Evolutionary conservation across 2,329 filamentous ascomycete genomes (phyloP), one percentile per base, ranked within the genome.

Genomic region (Alternaria hordeiaustralica): DNA sequence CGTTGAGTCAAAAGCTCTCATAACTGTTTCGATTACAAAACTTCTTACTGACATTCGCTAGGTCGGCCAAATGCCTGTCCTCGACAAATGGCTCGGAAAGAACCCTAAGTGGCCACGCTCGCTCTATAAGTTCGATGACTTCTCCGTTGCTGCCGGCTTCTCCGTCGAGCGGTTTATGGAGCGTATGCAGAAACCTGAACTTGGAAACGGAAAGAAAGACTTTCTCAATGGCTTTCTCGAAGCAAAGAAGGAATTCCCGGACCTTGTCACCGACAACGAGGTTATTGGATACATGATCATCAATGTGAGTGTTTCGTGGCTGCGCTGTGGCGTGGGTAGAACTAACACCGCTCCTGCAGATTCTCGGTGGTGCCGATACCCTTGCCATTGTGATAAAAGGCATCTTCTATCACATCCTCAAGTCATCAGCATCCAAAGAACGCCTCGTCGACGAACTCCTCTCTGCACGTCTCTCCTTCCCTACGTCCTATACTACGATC

Each of bases 281-380:
- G 70, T 78, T 26, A 73, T 78, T 18, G 73, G 73, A 2, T 78
- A 75, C 58, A 71, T 78, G 69, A 73, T 78, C 18, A 68, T 77
- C 49, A 78, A 77, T 43, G 70, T 75, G 55, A 67, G 66, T 67
- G 9, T 21, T n/a, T 43, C 13, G 21, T 9, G 15, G 20, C 20
- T 9, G 18, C 23, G 12, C 9, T 36, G 6, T 44, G 20, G 21
- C 23, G 23, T 20, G 25, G 15, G 21, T 21, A 21, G 23, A 36
- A 26, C 23, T 43, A 30, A 55, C 20, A 4, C n/a, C n/a, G 4
- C 13, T 23, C 21, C 15, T 44, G 12, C 9, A 71, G 69, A 67
- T 78, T 61, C 72, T 79, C 5, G 76, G 73, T 46, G 76, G 76
- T 63, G 72, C 70, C 6, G 75, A 78, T 60, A 75, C 72, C 6